Evolutionary conservation across 805 yeast genomes (phyloP).

Genomic region (Naumovozyma castellii): DNA sequence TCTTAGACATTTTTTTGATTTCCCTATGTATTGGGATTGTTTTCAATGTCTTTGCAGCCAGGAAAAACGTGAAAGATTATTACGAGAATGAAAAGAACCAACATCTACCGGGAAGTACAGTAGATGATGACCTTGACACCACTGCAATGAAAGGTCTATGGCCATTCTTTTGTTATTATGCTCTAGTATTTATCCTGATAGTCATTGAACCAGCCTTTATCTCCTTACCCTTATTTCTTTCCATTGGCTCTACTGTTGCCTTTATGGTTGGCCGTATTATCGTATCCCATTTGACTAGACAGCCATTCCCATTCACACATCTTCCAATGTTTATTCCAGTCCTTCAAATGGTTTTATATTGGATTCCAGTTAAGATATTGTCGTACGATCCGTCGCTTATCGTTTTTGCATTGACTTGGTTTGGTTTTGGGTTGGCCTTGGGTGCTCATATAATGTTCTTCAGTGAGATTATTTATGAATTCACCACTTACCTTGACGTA

Average conservation of each 20-base stretch:
- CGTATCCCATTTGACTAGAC: constrained; percentile 74
- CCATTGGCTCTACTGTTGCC: constrained; percentile 71
- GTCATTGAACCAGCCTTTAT: constrained; percentile 41
- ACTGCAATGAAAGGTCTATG: constrained; percentile 44
- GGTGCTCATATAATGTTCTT: constrained; percentile 66
- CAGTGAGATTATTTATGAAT: constrained; percentile 67
- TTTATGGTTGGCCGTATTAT: constrained; percentile 87
- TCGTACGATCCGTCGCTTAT: constrained; percentile 33
- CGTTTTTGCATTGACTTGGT: constrained; percentile 47
- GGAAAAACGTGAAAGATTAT: constrained; percentile 45
- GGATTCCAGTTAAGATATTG: constrained; percentile 16
- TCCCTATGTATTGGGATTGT: constrained; percentile 47
- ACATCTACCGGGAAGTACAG: constrained; percentile 15
- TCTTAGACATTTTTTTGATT: constrained; percentile 42
- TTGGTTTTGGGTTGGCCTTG: constrained; percentile 56
- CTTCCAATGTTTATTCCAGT: constrained; percentile 62
- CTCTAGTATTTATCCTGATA: constrained; percentile 39
- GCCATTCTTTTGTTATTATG: constrained; percentile 57
- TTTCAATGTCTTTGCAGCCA: constrained; percentile 62
- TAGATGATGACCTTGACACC: constrained; percentile 15
- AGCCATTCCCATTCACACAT: constrained; percentile 63
- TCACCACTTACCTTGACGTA: constrained; percentile 73
- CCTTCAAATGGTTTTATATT: constrained; percentile 33
- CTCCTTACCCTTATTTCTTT: constrained; percentile 49
- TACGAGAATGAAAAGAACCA: constrained; percentile 32